Percentiles rank a stretch among this genome's conserved stretches.
Conservation (phyloP, 2,329 filamentous ascomycete species). For the Fusarium annulatum region DNA sequence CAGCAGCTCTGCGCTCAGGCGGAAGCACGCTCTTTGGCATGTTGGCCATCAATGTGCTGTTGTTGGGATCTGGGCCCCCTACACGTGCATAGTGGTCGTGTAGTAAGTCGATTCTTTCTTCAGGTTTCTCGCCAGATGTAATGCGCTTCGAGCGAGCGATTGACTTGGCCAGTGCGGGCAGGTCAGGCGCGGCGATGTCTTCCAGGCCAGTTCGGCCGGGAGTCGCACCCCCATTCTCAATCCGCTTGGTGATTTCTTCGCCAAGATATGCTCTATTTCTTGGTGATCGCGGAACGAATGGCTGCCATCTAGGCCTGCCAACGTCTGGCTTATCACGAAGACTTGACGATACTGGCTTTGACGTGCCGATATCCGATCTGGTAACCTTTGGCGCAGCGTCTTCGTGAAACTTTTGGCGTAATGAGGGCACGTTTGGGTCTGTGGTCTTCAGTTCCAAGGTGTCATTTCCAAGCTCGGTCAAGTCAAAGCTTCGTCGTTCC, state of each 20-base stretch:
- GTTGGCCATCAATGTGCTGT: constrained; percentile 51
- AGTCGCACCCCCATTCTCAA: constrained; percentile 45
- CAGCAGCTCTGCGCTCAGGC: constrained; percentile 64
- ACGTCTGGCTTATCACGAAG: constrained; percentile 44
- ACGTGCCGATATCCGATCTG: constrained; percentile 26
- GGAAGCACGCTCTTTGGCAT: constrained; percentile 58
- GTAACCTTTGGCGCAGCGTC: constrained; percentile 37
- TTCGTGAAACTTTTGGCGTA: constrained; percentile 52
- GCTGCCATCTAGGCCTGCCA: constrained; percentile 54
- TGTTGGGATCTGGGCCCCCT: constrained; percentile 52
- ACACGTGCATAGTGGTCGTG: constrained; percentile 59
- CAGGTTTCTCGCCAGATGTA: constrained; percentile 39
- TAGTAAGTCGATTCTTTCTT: constrained; percentile 57
- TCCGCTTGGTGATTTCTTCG: constrained; percentile 47
- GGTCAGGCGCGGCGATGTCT: constrained; percentile 41
- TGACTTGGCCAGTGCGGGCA: constrained; percentile 44
- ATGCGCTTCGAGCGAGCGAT: constrained; percentile 32
- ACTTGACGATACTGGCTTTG: constrained; percentile 23
- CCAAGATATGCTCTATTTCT: constrained; percentile 53
- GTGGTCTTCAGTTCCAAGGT: constrained; percentile 30
- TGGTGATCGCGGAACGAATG: constrained; percentile 56
- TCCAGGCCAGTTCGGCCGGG: constrained; percentile 38
- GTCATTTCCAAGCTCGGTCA: constrained; percentile 32
- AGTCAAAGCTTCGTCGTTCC: constrained; percentile 46
- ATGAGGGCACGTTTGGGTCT: constrained; percentile 38